Conservation (phyloP, 805 yeast genomes). For the Candida xiaguanensis region DNA sequence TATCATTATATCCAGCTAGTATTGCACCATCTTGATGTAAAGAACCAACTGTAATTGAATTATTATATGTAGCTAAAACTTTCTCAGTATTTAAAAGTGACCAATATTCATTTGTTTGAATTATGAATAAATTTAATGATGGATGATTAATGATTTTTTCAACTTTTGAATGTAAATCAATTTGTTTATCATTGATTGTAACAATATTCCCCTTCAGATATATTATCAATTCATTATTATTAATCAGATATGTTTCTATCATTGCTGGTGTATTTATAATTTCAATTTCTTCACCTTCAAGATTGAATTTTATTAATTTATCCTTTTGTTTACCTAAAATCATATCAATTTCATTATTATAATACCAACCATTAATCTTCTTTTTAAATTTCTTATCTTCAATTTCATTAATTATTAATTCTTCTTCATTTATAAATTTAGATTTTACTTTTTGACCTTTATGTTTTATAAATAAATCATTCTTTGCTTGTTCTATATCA, state of each 20-base stretch:
- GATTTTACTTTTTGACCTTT: slow-evolving; percentile 25
- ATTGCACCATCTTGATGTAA: slow-evolving; percentile 50
- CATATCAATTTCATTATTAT: slow-evolving; percentile 5
- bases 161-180: neutral
- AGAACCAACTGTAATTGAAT: slow-evolving; percentile 15
- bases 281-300: slow-evolving; percentile 1
- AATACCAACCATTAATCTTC: neutral
- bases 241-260: neutral
- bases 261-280: neutral
- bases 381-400: neutral
- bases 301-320: slow-evolving; percentile 2
- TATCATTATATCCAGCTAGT: slow-evolving; percentile 34
- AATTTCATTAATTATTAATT: neutral
- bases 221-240: slow-evolving; percentile 1
- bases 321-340: slow-evolving; percentile 1
- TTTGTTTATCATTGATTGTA: neutral
- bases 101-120: slow-evolving; percentile 23
- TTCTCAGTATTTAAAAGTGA: slow-evolving; percentile 12
- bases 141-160: slow-evolving; percentile 31
- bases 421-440: slow-evolving; percentile 14
- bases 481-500: slow-evolving; percentile 22
- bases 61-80: slow-evolving; percentile 1
- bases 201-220: neutral
- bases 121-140: slow-evolving; percentile 22
- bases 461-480: slow-evolving; percentile 31